Evolutionary conservation across 2,329 filamentous ascomycete genomes (phyloP).

Genomic region (Nemania sp.): DNA sequence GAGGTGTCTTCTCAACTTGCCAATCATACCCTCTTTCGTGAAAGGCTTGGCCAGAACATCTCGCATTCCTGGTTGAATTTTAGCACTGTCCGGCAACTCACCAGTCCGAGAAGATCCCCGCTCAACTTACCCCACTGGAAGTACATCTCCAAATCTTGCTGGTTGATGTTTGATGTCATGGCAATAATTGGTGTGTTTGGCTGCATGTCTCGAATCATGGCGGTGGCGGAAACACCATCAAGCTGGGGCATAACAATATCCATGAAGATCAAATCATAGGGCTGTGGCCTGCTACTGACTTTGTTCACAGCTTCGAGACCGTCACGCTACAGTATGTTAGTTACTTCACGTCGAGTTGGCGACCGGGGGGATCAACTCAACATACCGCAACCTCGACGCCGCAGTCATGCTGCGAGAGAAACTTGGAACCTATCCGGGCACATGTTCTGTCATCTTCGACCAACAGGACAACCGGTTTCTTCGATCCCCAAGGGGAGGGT

Average conservation of each 20-base stretch:
- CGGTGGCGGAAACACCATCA: slow-evolving; percentile 92
- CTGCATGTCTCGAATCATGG: slow-evolving; percentile 87
- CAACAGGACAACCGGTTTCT: slow-evolving; percentile 79
- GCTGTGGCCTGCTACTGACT: slow-evolving; percentile 58
- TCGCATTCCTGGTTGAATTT: slow-evolving; percentile 75
- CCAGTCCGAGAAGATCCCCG: not conserved
- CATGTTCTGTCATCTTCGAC: slow-evolving; percentile 82
- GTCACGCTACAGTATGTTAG: slow-evolving; percentile 63
- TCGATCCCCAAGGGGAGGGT: slow-evolving; percentile 60
- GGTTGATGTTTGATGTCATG: slow-evolving; percentile 98
- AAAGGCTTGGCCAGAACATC: slow-evolving; percentile 97
- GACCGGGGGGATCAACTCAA: slow-evolving; percentile 39
- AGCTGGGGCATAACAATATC: slow-evolving; percentile 97
- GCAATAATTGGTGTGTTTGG: slow-evolving; percentile 86
- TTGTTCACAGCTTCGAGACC: slow-evolving; percentile 91
- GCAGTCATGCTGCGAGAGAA: slow-evolving; percentile 67
- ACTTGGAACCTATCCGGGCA: slow-evolving; percentile 69
- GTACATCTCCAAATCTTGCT: slow-evolving; percentile 95
- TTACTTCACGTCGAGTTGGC: slow-evolving; percentile 1
- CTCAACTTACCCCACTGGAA: slow-evolving; percentile 82
- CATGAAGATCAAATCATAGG: slow-evolving; percentile 77
- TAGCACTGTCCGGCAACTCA: slow-evolving; percentile 15
- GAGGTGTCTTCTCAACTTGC: slow-evolving; percentile 87
- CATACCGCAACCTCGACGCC: slow-evolving; percentile 68
- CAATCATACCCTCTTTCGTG: slow-evolving; percentile 82